Evolutionary conservation across 2,329 filamentous ascomycete genomes (phyloP), one percentile per base, ranked within the genome.

Genomic region (Coniochaeta sp.): DNA sequence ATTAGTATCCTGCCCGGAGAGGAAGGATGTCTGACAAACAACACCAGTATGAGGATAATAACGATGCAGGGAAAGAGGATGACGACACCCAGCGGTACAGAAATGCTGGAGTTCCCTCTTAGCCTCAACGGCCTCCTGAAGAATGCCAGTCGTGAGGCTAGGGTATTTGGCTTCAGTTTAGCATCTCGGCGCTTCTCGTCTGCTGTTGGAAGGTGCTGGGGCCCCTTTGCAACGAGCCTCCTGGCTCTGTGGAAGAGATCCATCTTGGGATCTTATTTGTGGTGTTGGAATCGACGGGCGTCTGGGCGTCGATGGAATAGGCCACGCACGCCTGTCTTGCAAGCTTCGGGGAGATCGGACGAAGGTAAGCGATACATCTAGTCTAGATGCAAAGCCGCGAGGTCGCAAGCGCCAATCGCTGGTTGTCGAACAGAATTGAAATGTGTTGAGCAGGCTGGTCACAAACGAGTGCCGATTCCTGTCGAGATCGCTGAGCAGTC

Each of bases 1-100:
- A 96, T 91, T 71, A 96, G 77, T 74, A 96, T 90, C 63, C 88
- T 85, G 59, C 89, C 91, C 12, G 90, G 84, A 36, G 89, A 91
- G 71, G 88, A 89, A 61, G 93, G 91, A 77, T 97, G 92, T 71
- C 89, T 87, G 70, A 96, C 84, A 73, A 98, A 92, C 62, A 99
- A 84, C 69, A 96, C 80, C 65, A 98, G 79, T 74, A 98, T 96
- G 73, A 97, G 83, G 69, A 96, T 83, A 77, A 98, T 85, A 69
- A 97, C 90, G 72, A 97, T 88, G 72, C 89, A 86, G 65, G 95
- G 95, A 73, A 98, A 98, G 67, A 98, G 79, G 66, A 99, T 83
- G 67, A 98, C 91, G 71, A 97, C 87, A 66, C 93, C 93, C 58
- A 99, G 80, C 28, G 95, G 95, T 72, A 98, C 88, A 58, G 93